phyloP scores from a whole-genome alignment of 805 yeast species.

The Hanseniaspora pseudoguilliermondii region DNA sequence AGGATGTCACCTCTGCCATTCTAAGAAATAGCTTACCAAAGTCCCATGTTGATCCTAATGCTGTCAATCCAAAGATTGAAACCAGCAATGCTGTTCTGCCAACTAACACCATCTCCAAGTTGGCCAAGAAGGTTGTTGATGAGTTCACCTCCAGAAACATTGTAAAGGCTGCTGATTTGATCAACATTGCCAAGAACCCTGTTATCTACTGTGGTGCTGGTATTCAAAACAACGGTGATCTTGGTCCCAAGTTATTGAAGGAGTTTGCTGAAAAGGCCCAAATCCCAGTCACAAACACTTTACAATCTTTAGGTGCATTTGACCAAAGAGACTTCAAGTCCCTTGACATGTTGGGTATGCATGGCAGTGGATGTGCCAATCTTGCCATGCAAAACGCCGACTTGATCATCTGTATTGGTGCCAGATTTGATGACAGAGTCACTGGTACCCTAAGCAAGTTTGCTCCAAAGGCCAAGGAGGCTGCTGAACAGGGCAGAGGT shows the following conservation, averaged over 20 bases:
- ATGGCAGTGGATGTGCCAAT: conserved; percentile 92
- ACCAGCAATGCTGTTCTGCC: conserved; percentile 57
- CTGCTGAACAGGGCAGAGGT: conserved; percentile 79
- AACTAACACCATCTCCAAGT: conserved; percentile 48
- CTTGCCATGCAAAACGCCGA: conserved; percentile 89
- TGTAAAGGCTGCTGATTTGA: conserved; percentile 59
- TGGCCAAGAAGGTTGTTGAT: conserved; percentile 57
- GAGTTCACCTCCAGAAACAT: conserved; percentile 67
- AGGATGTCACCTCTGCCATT: conserved; percentile 91
- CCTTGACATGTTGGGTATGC: conserved; percentile 96
- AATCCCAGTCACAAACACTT: conserved; percentile 92
- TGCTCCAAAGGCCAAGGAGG: conserved; percentile 86
- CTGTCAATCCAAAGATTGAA: conserved; percentile 51
- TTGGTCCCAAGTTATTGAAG: conserved; percentile 66
- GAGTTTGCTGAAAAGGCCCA: conserved; percentile 81
- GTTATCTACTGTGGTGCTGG: conserved; percentile 89
- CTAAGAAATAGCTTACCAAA: conserved; percentile 77
- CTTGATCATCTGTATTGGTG: conserved; percentile 85
- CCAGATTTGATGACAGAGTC: conserved; percentile 97
- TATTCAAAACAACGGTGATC: conserved; percentile 54
- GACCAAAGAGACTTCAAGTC: conserved; percentile 87
- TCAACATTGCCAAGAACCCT: conserved; percentile 78
- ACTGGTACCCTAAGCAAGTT: conserved; percentile 75
- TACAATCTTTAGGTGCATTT: conserved; percentile 88
- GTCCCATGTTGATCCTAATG: conserved; percentile 58